Conservation (phyloP, 768 basidiomycete genomes). For the Tulasnella calospora region DNA sequence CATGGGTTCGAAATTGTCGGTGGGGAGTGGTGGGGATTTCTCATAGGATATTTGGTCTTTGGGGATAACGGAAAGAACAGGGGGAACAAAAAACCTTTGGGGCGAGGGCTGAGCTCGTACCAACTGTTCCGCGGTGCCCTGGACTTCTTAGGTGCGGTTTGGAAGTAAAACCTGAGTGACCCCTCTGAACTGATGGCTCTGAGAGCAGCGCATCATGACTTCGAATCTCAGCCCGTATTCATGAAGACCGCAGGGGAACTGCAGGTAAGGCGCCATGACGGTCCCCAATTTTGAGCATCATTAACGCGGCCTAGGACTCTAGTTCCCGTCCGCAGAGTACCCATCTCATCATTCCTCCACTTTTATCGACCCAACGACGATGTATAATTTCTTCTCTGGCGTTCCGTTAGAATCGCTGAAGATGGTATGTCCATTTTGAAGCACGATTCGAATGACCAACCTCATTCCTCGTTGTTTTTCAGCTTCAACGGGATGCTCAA, state of each 20-base stretch:
- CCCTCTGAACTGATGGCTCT: not conserved
- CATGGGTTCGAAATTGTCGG: constrained; percentile 35
- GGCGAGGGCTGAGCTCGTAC: constrained; percentile 81
- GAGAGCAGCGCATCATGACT: constrained; percentile 63
- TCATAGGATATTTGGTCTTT: constrained; percentile 55
- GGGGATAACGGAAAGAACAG: constrained; percentile 41
- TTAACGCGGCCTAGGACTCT: not conserved
- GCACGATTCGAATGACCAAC: not conserved
- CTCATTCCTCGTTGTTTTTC: not conserved
- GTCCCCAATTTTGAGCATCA: not conserved
- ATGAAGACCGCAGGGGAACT: constrained; percentile 53
- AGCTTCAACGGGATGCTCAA: constrained; percentile 74
- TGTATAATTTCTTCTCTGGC: constrained; percentile 68
- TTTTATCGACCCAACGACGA: constrained; percentile 74
- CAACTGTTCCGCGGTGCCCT: constrained; percentile 81
- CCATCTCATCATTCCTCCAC: not conserved
- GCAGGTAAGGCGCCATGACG: constrained; percentile 41
- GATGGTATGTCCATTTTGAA: constrained; percentile 47
- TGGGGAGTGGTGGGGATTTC: constrained; percentile 62
- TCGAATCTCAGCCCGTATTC: constrained; percentile 52
- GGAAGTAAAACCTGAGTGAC: not conserved
- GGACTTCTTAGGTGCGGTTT: constrained; percentile 68
- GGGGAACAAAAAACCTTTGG: constrained; percentile 52
- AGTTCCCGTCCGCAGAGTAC: constrained; percentile 22
- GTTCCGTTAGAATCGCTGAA: constrained; percentile 74